Conservation (phyloP, 192 early-diverging fungal species). For the Mortierella hygrophila region DNA sequence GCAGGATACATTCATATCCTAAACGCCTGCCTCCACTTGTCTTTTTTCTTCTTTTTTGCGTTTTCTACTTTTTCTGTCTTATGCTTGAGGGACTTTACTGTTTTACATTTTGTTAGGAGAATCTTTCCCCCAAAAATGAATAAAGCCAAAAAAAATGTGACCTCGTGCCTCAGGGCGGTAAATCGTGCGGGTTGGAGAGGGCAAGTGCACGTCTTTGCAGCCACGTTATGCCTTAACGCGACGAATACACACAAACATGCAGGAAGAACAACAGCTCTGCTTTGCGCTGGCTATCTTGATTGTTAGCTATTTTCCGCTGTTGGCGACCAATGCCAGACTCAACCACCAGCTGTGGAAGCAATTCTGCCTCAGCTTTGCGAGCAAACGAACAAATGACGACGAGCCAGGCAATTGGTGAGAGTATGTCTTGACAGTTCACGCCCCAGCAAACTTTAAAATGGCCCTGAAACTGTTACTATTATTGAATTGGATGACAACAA, state of each 20-base stretch:
- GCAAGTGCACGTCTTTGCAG: background rate
- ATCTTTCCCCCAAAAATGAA: background rate
- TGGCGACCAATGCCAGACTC: background rate
- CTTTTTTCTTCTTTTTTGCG: background rate
- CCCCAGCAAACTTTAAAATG: slow-evolving; percentile 11
- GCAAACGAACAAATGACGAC: background rate
- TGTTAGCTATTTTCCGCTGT: background rate
- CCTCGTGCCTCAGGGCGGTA: background rate
- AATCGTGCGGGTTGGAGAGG: background rate
- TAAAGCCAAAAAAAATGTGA: background rate
- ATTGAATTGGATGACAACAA: background rate
- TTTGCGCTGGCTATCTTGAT: background rate
- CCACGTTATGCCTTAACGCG: background rate
- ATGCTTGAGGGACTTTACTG: background rate
- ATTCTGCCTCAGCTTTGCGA: background rate
- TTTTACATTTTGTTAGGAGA: background rate
- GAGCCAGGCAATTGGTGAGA: background rate
- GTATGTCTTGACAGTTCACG: background rate
- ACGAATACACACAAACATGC: background rate
- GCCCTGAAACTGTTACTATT: background rate
- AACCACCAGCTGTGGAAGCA: background rate
- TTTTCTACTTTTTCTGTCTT: background rate
- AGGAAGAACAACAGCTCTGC: background rate
- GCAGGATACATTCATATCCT: slow-evolving; percentile 20
- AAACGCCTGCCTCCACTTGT: background rate